Base-by-base conservation (phyloP, 2,329 filamentous ascomycete species). In the Alternaria burnsii region DNA sequence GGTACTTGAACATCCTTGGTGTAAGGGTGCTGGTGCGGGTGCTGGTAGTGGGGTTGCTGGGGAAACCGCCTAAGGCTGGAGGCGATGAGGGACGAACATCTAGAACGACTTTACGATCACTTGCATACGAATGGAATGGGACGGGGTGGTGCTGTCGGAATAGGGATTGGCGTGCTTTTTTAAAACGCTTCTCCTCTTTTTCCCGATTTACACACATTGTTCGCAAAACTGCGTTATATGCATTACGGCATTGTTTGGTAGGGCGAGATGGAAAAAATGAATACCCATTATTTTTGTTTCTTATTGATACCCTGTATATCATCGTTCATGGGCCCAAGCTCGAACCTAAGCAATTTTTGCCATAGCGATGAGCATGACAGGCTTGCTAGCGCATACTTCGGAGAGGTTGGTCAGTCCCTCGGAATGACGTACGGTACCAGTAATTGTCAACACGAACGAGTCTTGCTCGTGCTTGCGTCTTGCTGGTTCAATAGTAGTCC, bases 1-100 rank as follows among this genome's bases (percentile, higher is more conserved):
- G 76, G 94, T 99, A 18, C 81, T 97, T 58, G 88, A 92, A 55
- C 94, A 98, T 79, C 88, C 91, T n/a, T 99, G 95, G 95, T 92
- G 84, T 42, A 66, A 65, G 32, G 58, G 68, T 16, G 63, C 62
- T 40, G 56, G 53, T 12, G 48, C 42, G 18, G 38, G 28, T 14
- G 48, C 42, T 32, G 34, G 28, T 14, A 48, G 32, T 32, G 18
- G 38, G 10, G 47, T 41, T 7, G 50, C 34, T 26, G 55, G 24
- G n/a, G 42, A 50, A 26, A 34, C 28, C 20, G 47, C 26, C 12
- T 32, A 48, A 41, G 40, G 24, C 7, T 12, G 5, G 24, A 42
- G 32, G 24, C 20, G 18, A 18, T 40, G 20, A 26, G 55, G 14
- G 24, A 22, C 9, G 43, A 43, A 51, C 22, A 57, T 57, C 38